A percentile compares a stretch with the other conserved stretches of the same genome.
Evolutionary conservation across 768 basidiomycete species (phyloP).

Genomic region (Peribolospora kevripleyi): DNA sequence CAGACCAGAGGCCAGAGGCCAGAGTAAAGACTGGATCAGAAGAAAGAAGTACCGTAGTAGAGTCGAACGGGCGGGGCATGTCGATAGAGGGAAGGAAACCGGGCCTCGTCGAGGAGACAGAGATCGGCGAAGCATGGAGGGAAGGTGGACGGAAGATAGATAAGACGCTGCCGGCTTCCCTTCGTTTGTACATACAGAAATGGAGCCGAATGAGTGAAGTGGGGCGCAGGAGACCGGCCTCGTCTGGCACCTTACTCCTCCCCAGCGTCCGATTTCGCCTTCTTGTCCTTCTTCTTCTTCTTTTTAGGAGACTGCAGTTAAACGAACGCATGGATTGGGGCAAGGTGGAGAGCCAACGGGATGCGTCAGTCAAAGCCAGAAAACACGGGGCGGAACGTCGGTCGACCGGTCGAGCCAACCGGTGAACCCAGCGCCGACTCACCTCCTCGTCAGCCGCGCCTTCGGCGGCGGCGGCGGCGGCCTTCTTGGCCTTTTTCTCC

Average conservation of each 20-base stretch:
- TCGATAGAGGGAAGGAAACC: too few relatives aligned
- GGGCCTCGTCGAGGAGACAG: too few relatives aligned
- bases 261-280: conserved; percentile 12
- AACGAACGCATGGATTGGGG: conserved; percentile 26
- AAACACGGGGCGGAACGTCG: background rate
- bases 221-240: too few relatives aligned
- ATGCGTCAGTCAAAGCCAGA: background rate
- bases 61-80: too few relatives aligned
- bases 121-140: too few relatives aligned
- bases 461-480: conserved; percentile 32
- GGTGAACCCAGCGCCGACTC: conserved; percentile 17
- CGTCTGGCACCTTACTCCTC: background rate
- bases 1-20: too few relatives aligned
- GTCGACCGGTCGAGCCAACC: background rate
- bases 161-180: too few relatives aligned
- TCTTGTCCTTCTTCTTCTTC: conserved; percentile 26
- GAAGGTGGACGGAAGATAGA: too few relatives aligned
- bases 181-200: too few relatives aligned
- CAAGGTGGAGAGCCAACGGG: background rate
- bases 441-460: conserved; percentile 20
- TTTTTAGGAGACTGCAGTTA: conserved; percentile 20
- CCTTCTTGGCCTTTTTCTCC: conserved; percentile 21
- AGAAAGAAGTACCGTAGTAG: too few relatives aligned
- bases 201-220: too few relatives aligned
- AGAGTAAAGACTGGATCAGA: too few relatives aligned